Percentiles rank a stretch among this genome's conserved stretches.
Evolutionary conservation across 73 alveolate species (phyloP).

Genomic region (Tetrahymena borealis): DNA sequence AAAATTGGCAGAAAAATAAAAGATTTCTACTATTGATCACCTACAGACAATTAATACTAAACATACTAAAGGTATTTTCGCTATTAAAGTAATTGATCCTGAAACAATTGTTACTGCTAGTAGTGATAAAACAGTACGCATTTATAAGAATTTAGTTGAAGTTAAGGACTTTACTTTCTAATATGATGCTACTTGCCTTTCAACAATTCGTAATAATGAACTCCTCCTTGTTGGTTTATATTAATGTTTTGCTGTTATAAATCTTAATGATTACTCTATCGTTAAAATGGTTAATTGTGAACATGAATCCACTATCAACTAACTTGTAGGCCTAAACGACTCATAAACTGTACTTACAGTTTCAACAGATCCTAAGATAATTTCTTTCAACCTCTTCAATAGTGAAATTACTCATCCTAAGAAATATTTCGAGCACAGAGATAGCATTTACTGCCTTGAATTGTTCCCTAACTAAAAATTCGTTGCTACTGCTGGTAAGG

Average conservation of each 20-base stretch:
- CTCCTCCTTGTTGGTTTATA: neutral
- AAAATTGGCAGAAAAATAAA: neutral
- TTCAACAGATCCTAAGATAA: neutral
- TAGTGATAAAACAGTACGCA: neutral
- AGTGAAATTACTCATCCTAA: constrained; percentile 1
- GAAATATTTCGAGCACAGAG: constrained; percentile 40
- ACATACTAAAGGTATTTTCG: neutral
- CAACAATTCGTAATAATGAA: neutral
- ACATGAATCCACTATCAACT: neutral
- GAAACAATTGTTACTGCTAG: neutral
- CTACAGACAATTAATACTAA: neutral
- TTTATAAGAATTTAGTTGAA: neutral
- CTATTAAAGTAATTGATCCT: neutral
- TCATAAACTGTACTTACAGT: neutral
- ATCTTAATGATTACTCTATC: neutral
- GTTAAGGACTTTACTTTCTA: neutral
- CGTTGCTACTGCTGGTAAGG: constrained; percentile 39
- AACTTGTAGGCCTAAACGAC: neutral
- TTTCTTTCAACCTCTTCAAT: neutral
- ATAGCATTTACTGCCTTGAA: constrained; percentile 16
- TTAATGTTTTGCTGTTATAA: neutral
- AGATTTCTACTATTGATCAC: neutral
- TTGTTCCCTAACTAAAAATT: constrained; percentile 9
- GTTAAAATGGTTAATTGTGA: neutral
- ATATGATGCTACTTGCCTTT: neutral